phyloP scores from a whole-genome alignment of 345 rosid genomes.

The Chamaenerion angustifolium region DNA sequence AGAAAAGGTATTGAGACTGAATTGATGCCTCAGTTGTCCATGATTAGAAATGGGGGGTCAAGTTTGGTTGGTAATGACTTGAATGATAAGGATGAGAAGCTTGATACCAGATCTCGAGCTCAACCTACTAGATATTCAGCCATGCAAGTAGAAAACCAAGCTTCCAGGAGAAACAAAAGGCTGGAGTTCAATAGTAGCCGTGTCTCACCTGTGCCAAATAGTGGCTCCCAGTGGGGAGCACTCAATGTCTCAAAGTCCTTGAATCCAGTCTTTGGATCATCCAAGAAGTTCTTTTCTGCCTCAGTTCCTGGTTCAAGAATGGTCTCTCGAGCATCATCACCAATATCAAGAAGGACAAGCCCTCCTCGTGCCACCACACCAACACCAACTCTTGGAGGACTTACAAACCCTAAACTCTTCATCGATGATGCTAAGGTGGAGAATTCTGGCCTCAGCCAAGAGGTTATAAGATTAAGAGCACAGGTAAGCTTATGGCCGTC shows the following conservation, averaged over 20 bases:
- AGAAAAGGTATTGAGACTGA: slow-evolving; percentile 39
- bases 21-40: slow-evolving; percentile 31
- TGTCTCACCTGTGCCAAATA: slow-evolving; percentile 39
- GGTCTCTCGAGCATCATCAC: slow-evolving; percentile 87
- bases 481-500: no score
- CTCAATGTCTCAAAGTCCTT: no score
- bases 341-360: slow-evolving; percentile 73
- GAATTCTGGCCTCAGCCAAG: no score
- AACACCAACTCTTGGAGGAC: slow-evolving; percentile 69
- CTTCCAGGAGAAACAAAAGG: slow-evolving; percentile 59
- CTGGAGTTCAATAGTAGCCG: slow-evolving; percentile 77
- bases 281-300: slow-evolving; percentile 14
- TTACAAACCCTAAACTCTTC: slow-evolving; percentile 50
- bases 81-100: slow-evolving; percentile 61
- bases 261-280: no score
- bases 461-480: no score
- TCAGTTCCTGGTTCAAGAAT: slow-evolving; percentile 94
- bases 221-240: no score
- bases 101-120: slow-evolving; percentile 51
- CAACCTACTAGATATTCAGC: slow-evolving; percentile 26
- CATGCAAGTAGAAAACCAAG: slow-evolving; percentile 39
- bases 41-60: slow-evolving; percentile 45
- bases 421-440: slow-evolving; percentile 55
- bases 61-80: slow-evolving; percentile 29
- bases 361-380: slow-evolving; percentile 97